phyloP scores from a whole-genome alignment of 106 monocot species.

The Dendrobium nobile region DNA sequence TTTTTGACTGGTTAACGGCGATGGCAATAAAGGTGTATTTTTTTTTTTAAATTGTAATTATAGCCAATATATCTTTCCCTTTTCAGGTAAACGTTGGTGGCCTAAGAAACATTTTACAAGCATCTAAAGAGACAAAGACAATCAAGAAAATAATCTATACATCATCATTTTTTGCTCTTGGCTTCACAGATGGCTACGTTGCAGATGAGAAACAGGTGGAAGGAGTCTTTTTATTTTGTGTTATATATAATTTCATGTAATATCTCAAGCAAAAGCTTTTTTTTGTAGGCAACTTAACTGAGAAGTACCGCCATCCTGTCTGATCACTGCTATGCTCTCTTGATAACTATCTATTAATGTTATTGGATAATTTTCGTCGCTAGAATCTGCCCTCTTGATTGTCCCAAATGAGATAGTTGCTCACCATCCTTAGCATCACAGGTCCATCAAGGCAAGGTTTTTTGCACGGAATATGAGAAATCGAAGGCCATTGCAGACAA shows the following conservation, averaged over 20 bases:
- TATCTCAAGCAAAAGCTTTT: neutral
- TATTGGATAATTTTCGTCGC: neutral
- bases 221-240: neutral
- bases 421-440: slow-evolving; percentile 24
- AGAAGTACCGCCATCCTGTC: neutral
- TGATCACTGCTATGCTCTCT: neutral
- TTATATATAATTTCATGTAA: neutral
- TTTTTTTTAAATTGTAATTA: neutral
- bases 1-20: neutral
- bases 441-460: slow-evolving; percentile 66
- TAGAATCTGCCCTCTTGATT: neutral
- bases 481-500: slow-evolving; percentile 78
- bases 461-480: slow-evolving; percentile 97
- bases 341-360: neutral
- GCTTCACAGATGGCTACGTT: slow-evolving; percentile 74
- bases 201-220: slow-evolving; percentile 87
- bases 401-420: neutral
- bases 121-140: slow-evolving; percentile 43
- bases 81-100: slow-evolving; percentile 80
- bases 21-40: neutral
- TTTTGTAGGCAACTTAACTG: neutral
- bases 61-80: neutral
- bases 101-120: slow-evolving; percentile 73
- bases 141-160: slow-evolving; percentile 82
- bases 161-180: slow-evolving; percentile 92